A percentile compares a stretch with the other conserved stretches of the same genome.
Evolutionary conservation across 768 basidiomycete species (phyloP).

Genomic region (Megacollybia marginata): DNA sequence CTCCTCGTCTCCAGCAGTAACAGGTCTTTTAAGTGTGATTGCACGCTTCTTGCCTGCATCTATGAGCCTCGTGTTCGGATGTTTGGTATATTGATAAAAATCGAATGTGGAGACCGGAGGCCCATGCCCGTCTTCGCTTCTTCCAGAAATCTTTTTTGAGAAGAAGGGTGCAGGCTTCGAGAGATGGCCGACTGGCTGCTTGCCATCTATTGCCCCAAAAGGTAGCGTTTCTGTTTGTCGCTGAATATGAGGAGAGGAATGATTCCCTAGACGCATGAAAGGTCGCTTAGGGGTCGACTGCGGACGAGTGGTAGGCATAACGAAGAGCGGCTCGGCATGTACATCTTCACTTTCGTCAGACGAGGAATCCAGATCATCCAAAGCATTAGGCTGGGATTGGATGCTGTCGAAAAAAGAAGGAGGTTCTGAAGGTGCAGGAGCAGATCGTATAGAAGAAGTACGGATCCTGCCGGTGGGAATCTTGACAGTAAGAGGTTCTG

Average conservation of each 20-base stretch:
- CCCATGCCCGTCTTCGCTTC: constrained; percentile 28
- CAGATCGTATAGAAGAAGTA: constrained; percentile 45
- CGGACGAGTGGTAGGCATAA: constrained; percentile 8
- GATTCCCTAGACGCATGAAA: constrained; percentile 14
- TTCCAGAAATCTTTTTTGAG: constrained; percentile 32
- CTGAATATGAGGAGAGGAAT: constrained; percentile 14
- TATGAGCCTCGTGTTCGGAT: constrained; percentile 5
- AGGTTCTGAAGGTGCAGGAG: constrained; percentile 24
- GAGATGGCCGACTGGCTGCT: constrained; percentile 64
- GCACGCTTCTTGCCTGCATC: neutral
- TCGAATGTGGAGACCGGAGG: constrained; percentile 34
- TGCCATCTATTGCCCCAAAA: constrained; percentile 56
- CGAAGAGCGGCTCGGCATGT: constrained; percentile 31
- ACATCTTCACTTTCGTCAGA: constrained; percentile 31
- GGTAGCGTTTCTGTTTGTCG: too few relatives aligned
- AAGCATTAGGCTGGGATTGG: constrained; percentile 59
- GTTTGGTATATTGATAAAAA: constrained; percentile 38
- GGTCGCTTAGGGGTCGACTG: neutral
- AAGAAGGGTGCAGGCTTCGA: constrained; percentile 50
- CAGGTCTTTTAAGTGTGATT: neutral
- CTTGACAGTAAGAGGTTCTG: constrained; percentile 28
- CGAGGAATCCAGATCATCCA: constrained; percentile 67
- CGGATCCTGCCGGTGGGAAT: constrained; percentile 35
- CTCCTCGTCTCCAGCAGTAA: neutral
- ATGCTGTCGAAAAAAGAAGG: constrained; percentile 70